Conservation (phyloP, 1,139 yeast species). For the Sugiyamaella neomexicana region DNA sequence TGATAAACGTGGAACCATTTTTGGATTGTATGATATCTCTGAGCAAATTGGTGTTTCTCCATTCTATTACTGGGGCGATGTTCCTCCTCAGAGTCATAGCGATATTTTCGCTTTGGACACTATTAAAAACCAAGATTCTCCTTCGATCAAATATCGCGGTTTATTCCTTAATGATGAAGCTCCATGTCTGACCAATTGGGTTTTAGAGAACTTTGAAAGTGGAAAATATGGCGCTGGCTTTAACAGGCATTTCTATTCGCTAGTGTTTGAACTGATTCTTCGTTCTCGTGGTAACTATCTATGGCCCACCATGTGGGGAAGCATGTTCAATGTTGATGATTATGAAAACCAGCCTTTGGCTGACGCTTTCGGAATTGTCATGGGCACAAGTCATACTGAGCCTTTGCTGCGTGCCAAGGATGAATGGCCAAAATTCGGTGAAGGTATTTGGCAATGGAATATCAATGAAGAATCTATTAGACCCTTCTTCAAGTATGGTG, state of each 20-base stretch:
- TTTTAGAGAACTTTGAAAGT: slow-evolving; percentile 20
- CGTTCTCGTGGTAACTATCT: slow-evolving; percentile 25
- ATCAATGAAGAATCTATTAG: slow-evolving; percentile 20
- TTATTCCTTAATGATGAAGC: slow-evolving; percentile 28
- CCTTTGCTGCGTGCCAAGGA: slow-evolving; percentile 27
- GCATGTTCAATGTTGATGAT: slow-evolving; percentile 28
- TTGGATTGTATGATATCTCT: slow-evolving; percentile 25
- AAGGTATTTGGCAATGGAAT: slow-evolving; percentile 28
- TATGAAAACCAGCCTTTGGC: slow-evolving; percentile 24
- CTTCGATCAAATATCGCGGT: slow-evolving; percentile 27
- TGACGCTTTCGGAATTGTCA: slow-evolving; percentile 28
- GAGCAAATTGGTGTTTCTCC: slow-evolving; percentile 29
- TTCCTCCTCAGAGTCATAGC: slow-evolving; percentile 17
- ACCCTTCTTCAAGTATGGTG: slow-evolving; percentile 25
- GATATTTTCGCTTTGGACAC: slow-evolving; percentile 17
- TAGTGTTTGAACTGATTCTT: slow-evolving; percentile 27
- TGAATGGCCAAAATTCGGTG: slow-evolving; percentile 29
- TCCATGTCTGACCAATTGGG: slow-evolving; percentile 26
- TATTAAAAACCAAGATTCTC: slow-evolving; percentile 18
- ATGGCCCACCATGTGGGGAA: slow-evolving; percentile 31
- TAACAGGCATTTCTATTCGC: slow-evolving; percentile 22
- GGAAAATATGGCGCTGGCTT: slow-evolving; percentile 24
- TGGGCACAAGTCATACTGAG: slow-evolving; percentile 30
- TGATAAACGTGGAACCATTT: slow-evolving; percentile 27
- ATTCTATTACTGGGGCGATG: slow-evolving; percentile 29